phyloP scores from a whole-genome alignment of 805 yeast species.

The Cyberlindnera subsufficiens region DNA sequence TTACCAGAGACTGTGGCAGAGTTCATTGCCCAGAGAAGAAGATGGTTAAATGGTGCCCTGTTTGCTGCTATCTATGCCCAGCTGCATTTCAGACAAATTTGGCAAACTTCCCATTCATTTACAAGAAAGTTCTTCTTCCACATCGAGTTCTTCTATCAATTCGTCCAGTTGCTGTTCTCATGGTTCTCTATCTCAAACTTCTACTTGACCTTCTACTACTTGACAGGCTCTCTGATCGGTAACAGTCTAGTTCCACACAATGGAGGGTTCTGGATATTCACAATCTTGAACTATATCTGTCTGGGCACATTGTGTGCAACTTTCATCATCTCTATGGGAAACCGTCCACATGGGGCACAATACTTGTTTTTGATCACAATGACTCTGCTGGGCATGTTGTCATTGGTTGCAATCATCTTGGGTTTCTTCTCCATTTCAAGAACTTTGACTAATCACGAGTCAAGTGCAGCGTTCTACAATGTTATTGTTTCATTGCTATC shows the following conservation, averaged over 20 bases:
- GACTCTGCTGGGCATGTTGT: conserved; percentile 68
- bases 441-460: conserved; percentile 35
- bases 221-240: conserved; percentile 76
- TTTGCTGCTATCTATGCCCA: conserved; percentile 93
- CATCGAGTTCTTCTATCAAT: conserved; percentile 85
- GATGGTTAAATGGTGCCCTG: conserved; percentile 98
- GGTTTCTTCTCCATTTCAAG: conserved; percentile 75
- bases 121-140: conserved; percentile 78
- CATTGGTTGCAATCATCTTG: conserved; percentile 72
- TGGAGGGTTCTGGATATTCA: conserved; percentile 82
- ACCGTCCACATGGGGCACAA: conserved; percentile 94
- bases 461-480: conserved; percentile 52
- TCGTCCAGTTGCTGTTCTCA: conserved; percentile 71
- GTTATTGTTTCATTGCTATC: conserved; percentile 81
- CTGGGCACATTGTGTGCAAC: conserved; percentile 80
- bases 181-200: conserved; percentile 92
- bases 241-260: conserved; percentile 45
- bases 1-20: conserved; percentile 95
- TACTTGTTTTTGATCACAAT: conserved; percentile 70
- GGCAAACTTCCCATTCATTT: conserved; percentile 82
- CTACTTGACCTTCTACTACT: conserved; percentile 85
- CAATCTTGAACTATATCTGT: conserved; percentile 79
- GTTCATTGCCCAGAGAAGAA: conserved; percentile 90
- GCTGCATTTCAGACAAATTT: conserved; percentile 77
- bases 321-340: conserved; percentile 92